phyloP scores from a whole-genome alignment of 2,329 filamentous ascomycete genomes.

The Neospermospora avenae region DNA sequence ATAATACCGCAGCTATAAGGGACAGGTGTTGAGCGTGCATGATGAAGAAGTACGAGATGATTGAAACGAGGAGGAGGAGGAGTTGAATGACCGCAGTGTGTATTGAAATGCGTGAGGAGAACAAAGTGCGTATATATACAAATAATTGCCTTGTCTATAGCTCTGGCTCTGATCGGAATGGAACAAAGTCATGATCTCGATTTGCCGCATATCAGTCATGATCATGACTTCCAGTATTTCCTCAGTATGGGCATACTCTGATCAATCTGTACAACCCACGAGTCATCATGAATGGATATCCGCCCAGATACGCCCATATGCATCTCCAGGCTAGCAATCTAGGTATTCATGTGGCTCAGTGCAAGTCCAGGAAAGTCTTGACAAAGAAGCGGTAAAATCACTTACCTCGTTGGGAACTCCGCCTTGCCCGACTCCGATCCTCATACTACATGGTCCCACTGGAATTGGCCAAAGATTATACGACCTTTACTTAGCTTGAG shows the following conservation, averaged over 20 bases:
- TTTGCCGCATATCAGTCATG: not conserved
- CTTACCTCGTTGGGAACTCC: not conserved
- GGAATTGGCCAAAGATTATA: not conserved
- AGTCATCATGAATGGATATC: not conserved
- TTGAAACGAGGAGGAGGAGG: not conserved
- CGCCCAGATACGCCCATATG: not conserved
- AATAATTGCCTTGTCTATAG: not conserved
- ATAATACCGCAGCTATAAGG: not conserved
- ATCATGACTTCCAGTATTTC: not conserved
- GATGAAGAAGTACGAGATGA: not conserved
- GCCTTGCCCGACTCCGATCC: not conserved
- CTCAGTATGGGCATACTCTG: not conserved
- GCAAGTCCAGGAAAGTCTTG: not conserved
- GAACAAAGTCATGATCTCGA: not conserved
- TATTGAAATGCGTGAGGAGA: not conserved
- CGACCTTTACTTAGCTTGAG: not conserved
- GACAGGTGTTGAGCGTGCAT: slow-evolving; percentile 2
- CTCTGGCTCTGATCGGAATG: not conserved
- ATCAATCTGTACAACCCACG: not conserved
- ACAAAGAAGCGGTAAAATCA: not conserved
- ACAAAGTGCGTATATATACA: not conserved
- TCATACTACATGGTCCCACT: not conserved
- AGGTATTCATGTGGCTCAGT: not conserved
- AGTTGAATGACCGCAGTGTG: not conserved
- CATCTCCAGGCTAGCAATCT: not conserved